Percentiles rank a stretch among this genome's conserved stretches.
phyloP scores from a whole-genome alignment of 129 eudicot genomes.

The Flaveria robusta region DNA sequence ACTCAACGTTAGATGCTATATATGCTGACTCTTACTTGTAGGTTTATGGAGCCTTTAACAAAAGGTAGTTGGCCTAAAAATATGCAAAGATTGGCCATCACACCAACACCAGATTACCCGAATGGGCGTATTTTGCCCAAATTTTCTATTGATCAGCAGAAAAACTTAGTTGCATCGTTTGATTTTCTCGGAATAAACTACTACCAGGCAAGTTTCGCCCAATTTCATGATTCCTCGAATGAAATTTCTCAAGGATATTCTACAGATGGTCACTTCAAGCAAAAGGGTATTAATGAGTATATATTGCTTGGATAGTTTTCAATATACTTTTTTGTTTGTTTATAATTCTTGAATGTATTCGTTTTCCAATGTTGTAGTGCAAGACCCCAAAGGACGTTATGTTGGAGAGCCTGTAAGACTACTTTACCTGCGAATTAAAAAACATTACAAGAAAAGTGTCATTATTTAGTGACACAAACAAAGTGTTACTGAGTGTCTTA shows the following conservation, averaged over 20 bases:
- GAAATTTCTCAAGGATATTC: constrained; percentile 23
- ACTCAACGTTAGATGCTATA: not conserved
- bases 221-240: constrained; percentile 1
- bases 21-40: constrained; percentile 11
- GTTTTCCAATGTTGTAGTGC: not conserved
- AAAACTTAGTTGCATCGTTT: constrained; percentile 43
- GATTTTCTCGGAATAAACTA: constrained; percentile 70
- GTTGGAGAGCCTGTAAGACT: constrained; percentile 28
- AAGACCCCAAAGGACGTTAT: constrained; percentile 7
- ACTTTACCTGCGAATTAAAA: not conserved
- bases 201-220: constrained; percentile 45
- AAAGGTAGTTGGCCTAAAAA: constrained; percentile 49
- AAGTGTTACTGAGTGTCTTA: not conserved
- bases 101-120: constrained; percentile 36
- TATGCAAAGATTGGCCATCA: constrained; percentile 39
- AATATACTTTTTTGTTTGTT: not conserved
- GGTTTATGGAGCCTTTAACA: constrained; percentile 59
- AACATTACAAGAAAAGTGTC: not conserved
- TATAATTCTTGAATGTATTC: not conserved
- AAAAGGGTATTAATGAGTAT: constrained; percentile 20
- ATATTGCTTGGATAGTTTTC: not conserved
- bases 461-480: not conserved
- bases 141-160: constrained; percentile 18
- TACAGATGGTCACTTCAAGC: constrained; percentile 27
- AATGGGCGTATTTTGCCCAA: constrained; percentile 23